Base-by-base conservation (phyloP, 805 yeast species). In the Candida berthetii region DNA sequence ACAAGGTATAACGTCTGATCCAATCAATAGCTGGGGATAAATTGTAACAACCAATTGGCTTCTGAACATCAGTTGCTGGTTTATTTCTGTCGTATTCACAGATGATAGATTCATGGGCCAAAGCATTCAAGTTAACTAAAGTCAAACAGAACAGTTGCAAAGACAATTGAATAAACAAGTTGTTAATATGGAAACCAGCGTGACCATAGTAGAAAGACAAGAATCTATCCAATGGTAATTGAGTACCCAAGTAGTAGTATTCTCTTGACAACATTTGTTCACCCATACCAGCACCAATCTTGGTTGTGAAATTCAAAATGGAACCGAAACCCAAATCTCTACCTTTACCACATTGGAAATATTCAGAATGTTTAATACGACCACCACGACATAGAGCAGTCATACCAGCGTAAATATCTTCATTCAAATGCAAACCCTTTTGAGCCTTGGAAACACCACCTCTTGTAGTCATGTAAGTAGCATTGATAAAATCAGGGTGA, bases 261-360 rank as follows among this genome's bases (percentile, higher is more conserved):
- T 85, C 95, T 66, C 95, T 74, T 22, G 90, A 83, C 46, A 85
- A 68, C 81, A 85, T 82, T 62, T 85, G 95, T 65, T 85, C 95
- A 62, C 93, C 93, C 95, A 85, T 85, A 66, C 95, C 95, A 51
- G 93, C 90, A 65, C 95, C 95, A 74, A 85, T 84, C 66, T 85
- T 85, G 34, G 90, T 84, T 18, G 89, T 84, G 74, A 85, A 85
- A 65, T 85, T 85, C 72, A 84, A 71, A 66, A 85, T 84, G 5
- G 93, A 83, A 45, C 89, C 89, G 64, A 85, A 85, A 59, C 95
- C 95, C 55, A 85, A 72, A 74, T 85, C 95, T 72, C 95, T 74
- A 61, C 95, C 95, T 65, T 85, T 85, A 66, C 95, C 95, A 76
- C 95, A 85, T 68, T 85, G 95, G 66, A 79, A 82, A 61, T 84